Evolutionary conservation across 768 basidiomycete species (phyloP).

Genomic region (Coprinellus aureogranulatus): DNA sequence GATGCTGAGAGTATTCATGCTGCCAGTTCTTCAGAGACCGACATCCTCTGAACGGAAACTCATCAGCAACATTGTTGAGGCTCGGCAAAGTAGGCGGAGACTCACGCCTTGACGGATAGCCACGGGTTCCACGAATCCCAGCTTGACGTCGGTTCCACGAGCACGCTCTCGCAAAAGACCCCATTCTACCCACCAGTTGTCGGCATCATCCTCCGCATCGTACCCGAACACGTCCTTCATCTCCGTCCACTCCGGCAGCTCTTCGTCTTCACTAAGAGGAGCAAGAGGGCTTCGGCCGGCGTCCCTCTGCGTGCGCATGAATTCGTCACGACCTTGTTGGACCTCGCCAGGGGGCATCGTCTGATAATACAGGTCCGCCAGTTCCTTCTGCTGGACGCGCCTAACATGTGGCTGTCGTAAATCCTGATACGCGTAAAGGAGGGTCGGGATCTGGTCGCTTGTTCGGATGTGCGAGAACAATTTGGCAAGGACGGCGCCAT

Average conservation of each 20-base stretch:
- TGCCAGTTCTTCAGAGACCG: background rate
- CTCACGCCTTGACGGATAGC: slow-evolving; percentile 4
- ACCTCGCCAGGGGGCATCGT: slow-evolving; percentile 41
- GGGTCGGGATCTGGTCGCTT: slow-evolving; percentile 47
- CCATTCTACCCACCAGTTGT: slow-evolving; percentile 61
- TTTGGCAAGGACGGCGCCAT: slow-evolving; percentile 57
- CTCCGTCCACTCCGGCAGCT: slow-evolving; percentile 42
- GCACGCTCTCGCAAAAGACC: slow-evolving; percentile 43
- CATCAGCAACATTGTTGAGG: background rate
- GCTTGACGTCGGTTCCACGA: slow-evolving; percentile 15
- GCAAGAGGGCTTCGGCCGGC: slow-evolving; percentile 21
- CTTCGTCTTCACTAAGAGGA: slow-evolving; percentile 15
- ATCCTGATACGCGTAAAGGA: slow-evolving; percentile 56
- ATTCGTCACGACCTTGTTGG: slow-evolving; percentile 41
- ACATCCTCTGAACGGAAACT: background rate
- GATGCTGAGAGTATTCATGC: too few relatives aligned
- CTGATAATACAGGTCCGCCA: slow-evolving; percentile 43
- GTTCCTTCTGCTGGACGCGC: slow-evolving; percentile 40
- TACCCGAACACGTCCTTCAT: slow-evolving; percentile 50
- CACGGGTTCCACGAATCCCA: slow-evolving; percentile 6
- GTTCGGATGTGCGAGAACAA: slow-evolving; percentile 54
- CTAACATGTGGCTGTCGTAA: slow-evolving; percentile 49
- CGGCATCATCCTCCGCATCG: slow-evolving; percentile 56
- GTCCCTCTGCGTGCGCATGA: slow-evolving; percentile 31
- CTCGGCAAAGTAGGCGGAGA: background rate